Evolutionary conservation across 495 filamentous ascomycete genomes (phyloP).

Genomic region (Tricharina praecox): DNA sequence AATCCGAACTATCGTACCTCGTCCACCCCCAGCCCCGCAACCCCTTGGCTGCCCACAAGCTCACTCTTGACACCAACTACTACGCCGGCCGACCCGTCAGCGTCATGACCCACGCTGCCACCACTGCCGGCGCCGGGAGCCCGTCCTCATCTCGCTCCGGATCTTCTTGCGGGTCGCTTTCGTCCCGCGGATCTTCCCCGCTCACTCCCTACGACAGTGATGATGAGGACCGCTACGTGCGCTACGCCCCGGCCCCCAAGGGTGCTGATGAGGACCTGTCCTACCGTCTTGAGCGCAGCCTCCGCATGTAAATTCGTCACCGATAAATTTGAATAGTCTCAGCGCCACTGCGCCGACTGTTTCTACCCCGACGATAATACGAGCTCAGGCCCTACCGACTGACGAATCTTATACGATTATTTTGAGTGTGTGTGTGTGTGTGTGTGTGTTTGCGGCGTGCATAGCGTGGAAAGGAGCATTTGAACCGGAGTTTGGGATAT

Average conservation of each 20-base stretch:
- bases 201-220: constrained; percentile 38
- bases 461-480: too few relatives aligned
- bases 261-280: constrained; percentile 15
- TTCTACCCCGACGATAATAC: too few relatives aligned
- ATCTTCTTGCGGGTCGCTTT: constrained; percentile 29
- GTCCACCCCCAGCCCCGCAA: constrained; percentile 83
- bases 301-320: constrained; percentile 21
- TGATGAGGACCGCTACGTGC: constrained; percentile 13
- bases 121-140: constrained; percentile 42
- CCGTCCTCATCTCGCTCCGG: constrained; percentile 42
- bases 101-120: constrained; percentile 49
- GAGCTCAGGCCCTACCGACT: too few relatives aligned
- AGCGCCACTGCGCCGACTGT: too few relatives aligned
- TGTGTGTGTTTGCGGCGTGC: too few relatives aligned
- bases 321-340: too few relatives aligned
- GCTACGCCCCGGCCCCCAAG: background rate
- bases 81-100: constrained; percentile 39
- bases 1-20: constrained; percentile 58
- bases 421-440: too few relatives aligned
- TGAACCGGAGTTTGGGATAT: too few relatives aligned
- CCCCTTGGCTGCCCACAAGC: constrained; percentile 66
- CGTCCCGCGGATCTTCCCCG: constrained; percentile 48
- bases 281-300: constrained; percentile 23
- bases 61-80: constrained; percentile 61
- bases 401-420: too few relatives aligned